phyloP scores from a whole-genome alignment of 202 grass and related monocot genomes.

The Setaria viridis region DNA sequence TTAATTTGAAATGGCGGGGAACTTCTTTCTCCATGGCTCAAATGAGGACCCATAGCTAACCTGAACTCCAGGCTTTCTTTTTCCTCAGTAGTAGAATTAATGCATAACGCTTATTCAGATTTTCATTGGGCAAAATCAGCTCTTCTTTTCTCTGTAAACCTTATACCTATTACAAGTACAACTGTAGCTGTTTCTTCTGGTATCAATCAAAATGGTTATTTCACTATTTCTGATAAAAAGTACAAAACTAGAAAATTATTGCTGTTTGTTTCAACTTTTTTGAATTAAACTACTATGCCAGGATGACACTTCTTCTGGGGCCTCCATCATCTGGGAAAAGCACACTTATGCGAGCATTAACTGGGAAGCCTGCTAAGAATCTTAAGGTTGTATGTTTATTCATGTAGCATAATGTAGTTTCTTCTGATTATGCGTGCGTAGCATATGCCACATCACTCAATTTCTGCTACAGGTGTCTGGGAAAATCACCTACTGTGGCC shows the following conservation, averaged over 20 bases:
- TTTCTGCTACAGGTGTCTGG: conserved; percentile 60
- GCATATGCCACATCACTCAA: not conserved
- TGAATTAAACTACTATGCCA: conserved; percentile 53
- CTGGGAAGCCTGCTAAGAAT: conserved; percentile 70
- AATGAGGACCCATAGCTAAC: not conserved
- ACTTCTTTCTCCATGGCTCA: not conserved
- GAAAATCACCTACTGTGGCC: conserved; percentile 74
- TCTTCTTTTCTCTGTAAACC: not conserved
- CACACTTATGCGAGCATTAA: conserved; percentile 72
- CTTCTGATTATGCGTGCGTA: not conserved
- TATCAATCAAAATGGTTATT: not conserved
- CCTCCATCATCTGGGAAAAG: conserved; percentile 89
- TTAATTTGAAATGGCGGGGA: not conserved
- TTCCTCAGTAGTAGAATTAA: not conserved
- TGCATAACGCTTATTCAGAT: not conserved
- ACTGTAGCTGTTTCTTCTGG: conserved; percentile 14
- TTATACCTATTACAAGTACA: not conserved
- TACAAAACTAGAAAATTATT: not conserved
- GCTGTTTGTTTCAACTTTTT: not conserved
- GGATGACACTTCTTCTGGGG: conserved; percentile 96
- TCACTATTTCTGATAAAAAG: not conserved
- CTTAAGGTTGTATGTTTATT: conserved; percentile 62
- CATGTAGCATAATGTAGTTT: not conserved
- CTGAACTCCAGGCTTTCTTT: not conserved
- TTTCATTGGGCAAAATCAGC: not conserved